Conservation (phyloP, 2,329 filamentous ascomycete genomes). For the Didymella lethalis region DNA sequence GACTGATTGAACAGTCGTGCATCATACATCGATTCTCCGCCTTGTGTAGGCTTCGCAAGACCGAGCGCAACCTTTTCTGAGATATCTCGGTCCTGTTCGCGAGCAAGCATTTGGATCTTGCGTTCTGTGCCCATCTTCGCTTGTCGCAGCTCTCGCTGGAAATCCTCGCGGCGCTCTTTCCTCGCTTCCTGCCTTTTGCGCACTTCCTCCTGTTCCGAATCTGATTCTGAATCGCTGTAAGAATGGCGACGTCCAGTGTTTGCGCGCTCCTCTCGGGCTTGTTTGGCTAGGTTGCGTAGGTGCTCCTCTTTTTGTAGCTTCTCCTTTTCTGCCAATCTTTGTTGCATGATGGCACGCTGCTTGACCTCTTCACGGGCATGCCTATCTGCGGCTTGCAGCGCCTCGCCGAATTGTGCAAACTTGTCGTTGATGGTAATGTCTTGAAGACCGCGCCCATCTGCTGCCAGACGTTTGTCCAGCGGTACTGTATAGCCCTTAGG, state of each 20-base stretch:
- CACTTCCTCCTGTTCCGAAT: constrained; percentile 72
- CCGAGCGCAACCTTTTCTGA: constrained; percentile 96
- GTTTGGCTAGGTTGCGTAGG: constrained; percentile 84
- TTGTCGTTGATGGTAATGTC: constrained; percentile 98
- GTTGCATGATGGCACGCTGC: constrained; percentile 92
- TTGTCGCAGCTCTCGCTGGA: constrained; percentile 89
- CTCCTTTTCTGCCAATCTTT: constrained; percentile 94
- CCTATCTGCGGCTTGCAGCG: constrained; percentile 90
- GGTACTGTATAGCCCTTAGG: constrained; percentile 97
- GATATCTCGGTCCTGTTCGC: constrained; percentile 95
- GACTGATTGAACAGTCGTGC: constrained; percentile 93
- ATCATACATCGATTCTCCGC: constrained; percentile 95
- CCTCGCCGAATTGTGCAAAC: constrained; percentile 95
- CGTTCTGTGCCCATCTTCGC: constrained; percentile 95
- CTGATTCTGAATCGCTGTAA: constrained; percentile 53
- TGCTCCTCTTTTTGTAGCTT: constrained; percentile 94
- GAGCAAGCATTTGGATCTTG: constrained; percentile 88
- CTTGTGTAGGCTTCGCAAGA: constrained; percentile 91
- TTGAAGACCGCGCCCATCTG: constrained; percentile 88
- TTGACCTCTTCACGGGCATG: constrained; percentile 96
- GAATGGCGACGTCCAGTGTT: constrained; percentile 55
- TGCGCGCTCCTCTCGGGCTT: constrained; percentile 82
- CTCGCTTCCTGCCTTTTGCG: constrained; percentile 80
- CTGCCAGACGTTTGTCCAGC: constrained; percentile 91
- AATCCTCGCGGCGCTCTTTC: constrained; percentile 78